Evolutionary conservation across 345 rosid genomes (phyloP).

Genomic region (Gynandropsis gynandra): DNA sequence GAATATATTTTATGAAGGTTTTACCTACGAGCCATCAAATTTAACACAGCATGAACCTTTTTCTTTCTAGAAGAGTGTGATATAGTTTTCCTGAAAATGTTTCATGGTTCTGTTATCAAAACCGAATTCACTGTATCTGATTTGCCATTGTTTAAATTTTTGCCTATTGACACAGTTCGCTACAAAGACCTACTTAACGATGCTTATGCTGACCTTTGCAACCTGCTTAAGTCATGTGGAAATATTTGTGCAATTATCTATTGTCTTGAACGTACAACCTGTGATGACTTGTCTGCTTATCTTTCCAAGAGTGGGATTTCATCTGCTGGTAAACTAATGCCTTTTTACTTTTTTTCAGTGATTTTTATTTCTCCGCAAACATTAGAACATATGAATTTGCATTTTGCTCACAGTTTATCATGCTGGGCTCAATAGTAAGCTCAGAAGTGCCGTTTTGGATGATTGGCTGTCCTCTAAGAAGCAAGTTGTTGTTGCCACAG

Average conservation of each 20-base stretch:
- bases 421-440: constrained; percentile 78
- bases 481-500: constrained; percentile 97
- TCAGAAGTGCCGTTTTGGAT: constrained; percentile 76
- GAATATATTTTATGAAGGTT: constrained; percentile 90
- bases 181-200: constrained; percentile 83
- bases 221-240: constrained; percentile 58
- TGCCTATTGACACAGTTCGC: constrained; percentile 55
- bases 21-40: constrained; percentile 18
- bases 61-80: constrained; percentile 2
- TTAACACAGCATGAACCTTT: constrained; percentile 1
- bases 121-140: neutral
- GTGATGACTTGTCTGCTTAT: constrained; percentile 75
- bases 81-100: neutral
- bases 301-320: constrained; percentile 71
- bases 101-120: neutral
- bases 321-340: constrained; percentile 54
- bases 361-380: neutral
- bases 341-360: constrained; percentile 4
- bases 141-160: constrained; percentile 28
- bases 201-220: constrained; percentile 62
- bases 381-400: constrained; percentile 8
- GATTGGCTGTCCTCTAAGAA: constrained; percentile 86
- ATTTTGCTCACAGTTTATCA: constrained; percentile 65
- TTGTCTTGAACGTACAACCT: constrained; percentile 91
- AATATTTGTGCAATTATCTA: constrained; percentile 78